These are phyloP conservation scores for Teunomyces tritomae DNA, from an alignment of 805 yeast genomes.

Conservation along the genomic window DNA sequence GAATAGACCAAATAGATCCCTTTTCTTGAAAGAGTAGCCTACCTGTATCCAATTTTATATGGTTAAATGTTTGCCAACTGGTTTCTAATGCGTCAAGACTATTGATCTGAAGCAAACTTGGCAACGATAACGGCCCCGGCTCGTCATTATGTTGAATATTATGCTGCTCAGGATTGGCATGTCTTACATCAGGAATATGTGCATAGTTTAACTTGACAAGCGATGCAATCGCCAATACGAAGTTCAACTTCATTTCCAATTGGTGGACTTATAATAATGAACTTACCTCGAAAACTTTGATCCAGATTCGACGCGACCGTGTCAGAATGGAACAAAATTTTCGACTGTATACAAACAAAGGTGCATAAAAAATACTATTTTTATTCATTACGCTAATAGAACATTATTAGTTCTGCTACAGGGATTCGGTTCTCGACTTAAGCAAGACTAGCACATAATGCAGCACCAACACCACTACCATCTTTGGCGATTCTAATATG, in stretches of 20 bases:
- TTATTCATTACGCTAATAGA: neutral
- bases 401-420: neutral
- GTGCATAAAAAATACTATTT: neutral
- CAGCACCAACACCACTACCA: constrained; percentile 98
- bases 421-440: neutral
- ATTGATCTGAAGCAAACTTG: constrained; percentile 29
- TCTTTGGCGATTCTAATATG: constrained; percentile 84
- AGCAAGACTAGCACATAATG: constrained; percentile 69
- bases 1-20: constrained; percentile 48
- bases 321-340: neutral
- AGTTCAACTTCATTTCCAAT: neutral
- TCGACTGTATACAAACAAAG: neutral
- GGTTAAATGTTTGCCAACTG: constrained; percentile 26
- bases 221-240: neutral
- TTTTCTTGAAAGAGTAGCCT: constrained; percentile 40
- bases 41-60: constrained; percentile 47
- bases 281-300: neutral
- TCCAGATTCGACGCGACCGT: neutral
- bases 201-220: neutral
- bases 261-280: neutral
- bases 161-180: neutral
- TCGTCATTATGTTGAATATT: constrained; percentile 7
- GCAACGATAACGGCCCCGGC: constrained; percentile 31
- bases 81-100: constrained; percentile 20
- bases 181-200: neutral